Evolutionary conservation across 495 filamentous ascomycete genomes (phyloP).

Genomic region (Podospora pseudopauciseta): DNA sequence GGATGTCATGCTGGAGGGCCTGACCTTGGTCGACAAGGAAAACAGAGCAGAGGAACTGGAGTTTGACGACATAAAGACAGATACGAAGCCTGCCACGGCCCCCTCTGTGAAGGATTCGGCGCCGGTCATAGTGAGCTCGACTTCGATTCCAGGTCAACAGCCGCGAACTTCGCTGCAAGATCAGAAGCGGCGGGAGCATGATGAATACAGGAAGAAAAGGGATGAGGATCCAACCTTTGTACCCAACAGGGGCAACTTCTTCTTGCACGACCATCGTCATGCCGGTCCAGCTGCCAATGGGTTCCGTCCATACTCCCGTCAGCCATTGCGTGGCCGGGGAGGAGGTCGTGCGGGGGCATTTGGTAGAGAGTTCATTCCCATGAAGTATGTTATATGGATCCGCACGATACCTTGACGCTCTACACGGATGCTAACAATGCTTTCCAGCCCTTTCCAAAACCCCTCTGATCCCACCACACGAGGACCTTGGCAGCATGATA

Average conservation of each 20-base stretch:
- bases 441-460: slow-evolving; percentile 36
- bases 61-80: slow-evolving; percentile 57
- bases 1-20: slow-evolving; percentile 81
- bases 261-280: slow-evolving; percentile 91
- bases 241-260: slow-evolving; percentile 91
- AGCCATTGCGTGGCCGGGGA: slow-evolving; percentile 51
- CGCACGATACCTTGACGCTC: neutral
- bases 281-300: slow-evolving; percentile 70
- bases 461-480: slow-evolving; percentile 57
- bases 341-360: slow-evolving; percentile 49
- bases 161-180: slow-evolving; percentile 57
- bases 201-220: slow-evolving; percentile 81
- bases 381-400: slow-evolving; percentile 47
- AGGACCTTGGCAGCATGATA: slow-evolving; percentile 87
- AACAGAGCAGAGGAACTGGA: slow-evolving; percentile 56
- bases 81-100: slow-evolving; percentile 4
- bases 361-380: slow-evolving; percentile 53
- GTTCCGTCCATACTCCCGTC: slow-evolving; percentile 61
- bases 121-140: slow-evolving; percentile 47
- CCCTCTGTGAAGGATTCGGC: slow-evolving; percentile 34
- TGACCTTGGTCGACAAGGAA: slow-evolving; percentile 61
- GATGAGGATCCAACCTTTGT: slow-evolving; percentile 92
- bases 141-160: slow-evolving; percentile 25
- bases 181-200: slow-evolving; percentile 75
- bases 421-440: neutral